Evolutionary conservation across 495 filamentous ascomycete species (phyloP), one percentile per base, ranked within the genome.

Genomic region (Penicillium subrubescens): DNA sequence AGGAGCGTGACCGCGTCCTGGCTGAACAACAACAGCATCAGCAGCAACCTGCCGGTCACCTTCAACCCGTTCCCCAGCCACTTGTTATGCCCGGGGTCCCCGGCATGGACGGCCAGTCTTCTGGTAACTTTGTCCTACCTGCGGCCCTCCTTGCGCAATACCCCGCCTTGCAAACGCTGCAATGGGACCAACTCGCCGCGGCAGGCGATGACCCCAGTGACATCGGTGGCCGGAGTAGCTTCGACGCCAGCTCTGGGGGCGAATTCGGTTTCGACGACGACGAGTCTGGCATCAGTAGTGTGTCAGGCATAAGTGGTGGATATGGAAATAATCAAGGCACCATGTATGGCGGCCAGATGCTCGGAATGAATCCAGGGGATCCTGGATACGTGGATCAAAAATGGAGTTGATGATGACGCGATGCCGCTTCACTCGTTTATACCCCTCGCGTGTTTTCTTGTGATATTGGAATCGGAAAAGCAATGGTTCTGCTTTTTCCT

Each of bases 101-200:
- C 0, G 75, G 74, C 5, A 77, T 82, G 64, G 77, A 82, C 27
- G 75, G 75, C 10, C 75, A 77, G 50, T 63, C 76, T 4, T 60
- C 79, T 52, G 82, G 85, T 31, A 82, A 81, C 57, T 92, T 91
- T 69, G 79, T 85, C n/a, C 83, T 98, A 8, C 95, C 95, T 6
- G 92, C 90, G 10, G 95, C 93, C 12, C 77, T 99, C 60, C 81
- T 98, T 23, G 90, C 90, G 17, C 95, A 97, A 68, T 98, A 97
- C 72, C 95, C 95, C 14, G 93, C 91, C 14, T 81, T 99, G 29
- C 93, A 92, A 46, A 88, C 85, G 27, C 82, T 97, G 72, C 90
- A 92, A 65, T 97, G 92, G 92, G 84, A 87, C 31, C 79, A 84
- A 41, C 79, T 90, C 63, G 65, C 77, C 27, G 75, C 75, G 51